Evolutionary conservation across 2,329 filamentous ascomycete genomes (phyloP).

Genomic region (Fonsecaea nubica): DNA sequence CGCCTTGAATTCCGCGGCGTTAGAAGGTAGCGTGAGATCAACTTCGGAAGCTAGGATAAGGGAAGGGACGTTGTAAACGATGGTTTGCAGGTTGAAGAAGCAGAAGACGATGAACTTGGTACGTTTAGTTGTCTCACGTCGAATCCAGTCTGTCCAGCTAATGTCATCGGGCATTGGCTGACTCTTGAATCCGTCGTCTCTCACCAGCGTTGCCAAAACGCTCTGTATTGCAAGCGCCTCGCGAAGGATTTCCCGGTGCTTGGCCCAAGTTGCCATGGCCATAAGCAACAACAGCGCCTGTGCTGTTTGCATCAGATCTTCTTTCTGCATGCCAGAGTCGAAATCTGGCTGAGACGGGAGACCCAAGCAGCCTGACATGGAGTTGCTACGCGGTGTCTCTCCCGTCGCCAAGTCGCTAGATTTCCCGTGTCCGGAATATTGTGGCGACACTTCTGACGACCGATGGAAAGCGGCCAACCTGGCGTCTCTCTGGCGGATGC

Average conservation of each 20-base stretch:
- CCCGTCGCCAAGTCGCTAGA: conserved; percentile 17
- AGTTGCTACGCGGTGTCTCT: conserved; percentile 31
- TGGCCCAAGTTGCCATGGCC: conserved; percentile 42
- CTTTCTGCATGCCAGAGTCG: conserved; percentile 23
- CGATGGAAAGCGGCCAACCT: conserved; percentile 30
- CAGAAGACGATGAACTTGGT: conserved; percentile 49
- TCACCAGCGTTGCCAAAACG: conserved; percentile 39
- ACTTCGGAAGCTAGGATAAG: conserved; percentile 48
- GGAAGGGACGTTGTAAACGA: conserved; percentile 50
- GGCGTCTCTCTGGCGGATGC: conserved; percentile 37
- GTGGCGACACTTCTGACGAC: conserved; percentile 39
- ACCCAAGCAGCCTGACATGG: conserved; percentile 34
- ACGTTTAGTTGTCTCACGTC: conserved; percentile 46
- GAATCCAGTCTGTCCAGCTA: conserved; percentile 47
- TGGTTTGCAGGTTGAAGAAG: conserved; percentile 49
- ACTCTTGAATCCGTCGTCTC: conserved; percentile 39
- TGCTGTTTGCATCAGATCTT: conserved; percentile 39
- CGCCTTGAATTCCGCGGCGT: conserved; percentile 48
- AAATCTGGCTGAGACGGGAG: conserved; percentile 29
- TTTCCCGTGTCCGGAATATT: conserved; percentile 24
- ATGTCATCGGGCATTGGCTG: conserved; percentile 25
- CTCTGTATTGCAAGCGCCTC: conserved; percentile 42
- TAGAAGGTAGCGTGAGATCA: conserved; percentile 48
- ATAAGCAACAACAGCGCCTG: conserved; percentile 40
- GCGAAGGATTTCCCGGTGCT: conserved; percentile 38